Base-by-base conservation (phyloP, 495 filamentous ascomycete genomes). In the Xylaria telfairii region DNA sequence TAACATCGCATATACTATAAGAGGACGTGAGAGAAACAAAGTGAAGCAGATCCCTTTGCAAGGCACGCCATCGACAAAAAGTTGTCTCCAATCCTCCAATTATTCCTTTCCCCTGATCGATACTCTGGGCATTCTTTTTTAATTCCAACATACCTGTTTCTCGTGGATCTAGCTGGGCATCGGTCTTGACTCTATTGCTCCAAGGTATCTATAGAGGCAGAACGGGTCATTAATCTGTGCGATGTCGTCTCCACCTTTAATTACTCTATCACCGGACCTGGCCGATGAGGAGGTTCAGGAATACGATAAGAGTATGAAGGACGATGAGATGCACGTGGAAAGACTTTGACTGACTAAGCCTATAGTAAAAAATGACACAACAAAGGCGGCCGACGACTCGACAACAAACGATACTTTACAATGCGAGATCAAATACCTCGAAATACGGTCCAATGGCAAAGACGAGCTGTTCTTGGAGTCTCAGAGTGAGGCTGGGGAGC, bases 341-440 rank as follows among this genome's bases (percentile, higher is more conserved):
- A 26, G 21, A 10, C 4, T 12, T 9, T 4, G 4, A 28, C 21
- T 26, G 4, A 28, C 49, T 4, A 10, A 15, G 24, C 5, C 12
- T 3, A 13, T 4, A 53, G 49, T 4, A 5, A 28, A 15, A 28
- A 53, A 9, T 21, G n/a, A 49, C n/a, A 19, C 9, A 24, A 9
- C 1, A n/a, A 17, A 12, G n/a, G n/a, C 8, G 47, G 24, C n/a
- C 47, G 7, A 49, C 6, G 2, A 12, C 12, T 53, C 49, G 10
- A 12, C 26, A 53, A 1, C 4, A 28, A 2, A 9, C n/a, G 21
- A 1, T 53, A 12, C 42, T 41, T 53, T 65, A 46, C n/a, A 7
- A 39, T 53, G 46, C n/a, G 26, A 65, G 21, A 26, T 65, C 63
- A 53, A 53, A 46, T 28, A 39, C 4, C 63, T 65, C 63, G 41